Evolutionary conservation across 805 yeast species (phyloP), one percentile per base, ranked within the genome.

Genomic region (Saccharomycopsis fodiens): DNA sequence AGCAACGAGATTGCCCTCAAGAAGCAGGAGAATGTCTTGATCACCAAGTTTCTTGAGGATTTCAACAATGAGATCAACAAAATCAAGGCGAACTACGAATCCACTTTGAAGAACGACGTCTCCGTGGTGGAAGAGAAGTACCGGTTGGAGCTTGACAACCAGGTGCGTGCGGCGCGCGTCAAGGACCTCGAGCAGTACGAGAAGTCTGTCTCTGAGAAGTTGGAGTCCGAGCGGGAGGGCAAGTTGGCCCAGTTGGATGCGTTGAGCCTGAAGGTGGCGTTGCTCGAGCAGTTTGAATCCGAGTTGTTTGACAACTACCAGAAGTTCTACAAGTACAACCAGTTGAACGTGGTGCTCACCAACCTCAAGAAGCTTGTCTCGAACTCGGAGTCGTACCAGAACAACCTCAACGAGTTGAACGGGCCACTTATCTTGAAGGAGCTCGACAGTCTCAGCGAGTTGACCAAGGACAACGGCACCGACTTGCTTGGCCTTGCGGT

Each of bases 151-250:
- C 89, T 88, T 16, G 79, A 79, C 48, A 88, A 86, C 63, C 79
- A 80, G 45, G 73, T 86, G 25, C 68, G 78, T 7, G 69, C 82
- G 59, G 76, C 81, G 46, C 76, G 85, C 56, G 67, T 80, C 42
- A 80, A 78, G 54, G 82, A 83, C 55, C 77, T 86, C 48, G 74
- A 79, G 54, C 79, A 77, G 57, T 79, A 85, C 60, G 75, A 79
- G 51, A 67, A 70, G 44, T 67, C 76, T 47, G 69, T 87, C 40
- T 60, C 71, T 39, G 72, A 74, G 45, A 73, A 73, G 48, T 73
- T 89, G 44, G 89, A 82, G 52, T 52, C 61, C 10, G 95, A 84
- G 69, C 80, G 97, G 65, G 71, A 80, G 52, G 86, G 88, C 22
- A 80, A 93, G 59, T 74, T 89, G 56, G 72, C 82, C 39, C 72